Conservation (phyloP, 2,329 filamentous ascomycete genomes). For the Onygena corvina region DNA sequence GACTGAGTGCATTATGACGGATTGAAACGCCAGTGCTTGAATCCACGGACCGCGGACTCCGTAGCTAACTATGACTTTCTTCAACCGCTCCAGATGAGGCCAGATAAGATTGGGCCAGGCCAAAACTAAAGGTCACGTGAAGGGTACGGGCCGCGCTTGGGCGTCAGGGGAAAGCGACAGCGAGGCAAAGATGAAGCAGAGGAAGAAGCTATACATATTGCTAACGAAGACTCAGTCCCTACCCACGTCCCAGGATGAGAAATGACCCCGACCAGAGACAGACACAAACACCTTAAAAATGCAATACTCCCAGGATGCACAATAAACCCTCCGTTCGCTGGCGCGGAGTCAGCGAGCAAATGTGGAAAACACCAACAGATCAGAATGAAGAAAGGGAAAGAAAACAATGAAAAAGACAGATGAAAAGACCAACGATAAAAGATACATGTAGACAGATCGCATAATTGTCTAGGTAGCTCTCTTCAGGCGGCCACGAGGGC, state of each 20-base stretch:
- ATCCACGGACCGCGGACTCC: background rate
- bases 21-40: background rate
- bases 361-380: background rate
- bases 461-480: background rate
- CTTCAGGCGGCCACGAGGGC: background rate
- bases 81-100: background rate
- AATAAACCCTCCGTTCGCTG: no score
- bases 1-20: conserved; percentile 65
- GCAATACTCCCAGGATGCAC: background rate
- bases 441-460: background rate
- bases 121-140: background rate
- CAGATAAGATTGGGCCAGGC: background rate
- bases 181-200: no score
- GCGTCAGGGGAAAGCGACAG: no score
- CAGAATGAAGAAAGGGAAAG: background rate
- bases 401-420: background rate
- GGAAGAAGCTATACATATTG: no score
- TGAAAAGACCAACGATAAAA: background rate
- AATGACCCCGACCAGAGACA: background rate
- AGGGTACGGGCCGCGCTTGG: no score
- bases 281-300: conserved; percentile 1
- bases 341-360: no score
- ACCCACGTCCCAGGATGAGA: background rate
- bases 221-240: background rate
- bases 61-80: conserved; percentile 1